phyloP scores from a whole-genome alignment of 352 stramenopile genomes.

The Pythium grandisporangium region DNA sequence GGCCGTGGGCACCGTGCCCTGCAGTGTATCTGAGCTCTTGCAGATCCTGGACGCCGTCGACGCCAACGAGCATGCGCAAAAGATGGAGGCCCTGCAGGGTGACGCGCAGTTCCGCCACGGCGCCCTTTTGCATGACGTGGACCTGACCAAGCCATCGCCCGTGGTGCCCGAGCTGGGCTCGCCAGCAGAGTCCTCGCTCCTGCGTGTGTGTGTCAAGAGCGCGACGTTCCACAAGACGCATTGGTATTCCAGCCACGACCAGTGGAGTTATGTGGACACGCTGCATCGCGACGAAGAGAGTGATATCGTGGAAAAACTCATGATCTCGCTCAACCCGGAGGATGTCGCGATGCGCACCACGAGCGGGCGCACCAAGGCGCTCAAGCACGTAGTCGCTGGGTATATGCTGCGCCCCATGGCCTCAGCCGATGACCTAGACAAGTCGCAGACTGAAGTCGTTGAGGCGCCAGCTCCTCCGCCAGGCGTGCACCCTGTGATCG shows the following conservation, averaged over 20 bases:
- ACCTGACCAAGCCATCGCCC: slow-evolving; percentile 2
- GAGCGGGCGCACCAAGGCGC: not conserved
- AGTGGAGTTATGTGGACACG: slow-evolving; percentile 13
- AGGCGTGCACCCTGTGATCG: too few species aligned
- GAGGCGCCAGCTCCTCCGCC: too few species aligned
- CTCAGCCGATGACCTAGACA: not conserved
- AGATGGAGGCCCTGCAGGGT: slow-evolving; percentile 11
- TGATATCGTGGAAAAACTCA: slow-evolving; percentile 4
- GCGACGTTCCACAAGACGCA: slow-evolving; percentile 6
- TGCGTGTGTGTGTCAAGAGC: slow-evolving; percentile 8
- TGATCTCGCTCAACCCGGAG: slow-evolving; percentile 4
- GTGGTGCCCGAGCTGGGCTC: not conserved
- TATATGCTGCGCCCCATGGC: slow-evolving; percentile 6
- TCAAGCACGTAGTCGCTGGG: slow-evolving; percentile 4
- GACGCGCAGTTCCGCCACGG: slow-evolving; percentile 14
- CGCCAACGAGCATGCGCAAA: slow-evolving; percentile 8
- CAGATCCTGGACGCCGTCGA: slow-evolving; percentile 1
- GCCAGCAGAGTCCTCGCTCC: slow-evolving; percentile 1
- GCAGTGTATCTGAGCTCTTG: slow-evolving; percentile 4
- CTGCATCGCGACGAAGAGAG: slow-evolving; percentile 3
- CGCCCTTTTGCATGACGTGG: slow-evolving; percentile 6
- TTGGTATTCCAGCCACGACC: slow-evolving; percentile 3
- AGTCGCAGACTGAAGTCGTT: too few species aligned
- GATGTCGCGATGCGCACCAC: not conserved
- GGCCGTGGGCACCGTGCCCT: slow-evolving; percentile 4